These are phyloP conservation scores for Prillingera fragicola DNA, from an alignment of 1,284 basidiomycete species.

Conservation along the genomic window DNA sequence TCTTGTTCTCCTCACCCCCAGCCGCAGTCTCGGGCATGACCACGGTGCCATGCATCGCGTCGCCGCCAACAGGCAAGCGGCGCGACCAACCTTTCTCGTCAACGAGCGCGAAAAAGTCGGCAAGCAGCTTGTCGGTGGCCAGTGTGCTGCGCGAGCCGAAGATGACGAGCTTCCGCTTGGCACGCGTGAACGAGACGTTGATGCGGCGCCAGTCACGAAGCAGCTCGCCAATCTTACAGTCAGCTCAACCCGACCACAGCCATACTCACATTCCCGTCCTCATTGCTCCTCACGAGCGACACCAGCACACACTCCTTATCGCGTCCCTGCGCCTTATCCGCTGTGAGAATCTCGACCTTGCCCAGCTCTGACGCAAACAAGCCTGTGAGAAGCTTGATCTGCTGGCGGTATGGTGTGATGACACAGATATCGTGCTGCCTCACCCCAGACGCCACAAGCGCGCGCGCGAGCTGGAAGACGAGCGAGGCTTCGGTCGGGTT, in stretches of 20 bases:
- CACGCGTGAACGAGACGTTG: conserved; percentile 95
- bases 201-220: conserved; percentile 90
- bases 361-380: conserved; percentile 49
- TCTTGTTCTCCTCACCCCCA: not conserved
- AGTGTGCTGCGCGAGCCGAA: conserved; percentile 78
- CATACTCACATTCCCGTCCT: conserved; percentile 59
- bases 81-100: conserved; percentile 65
- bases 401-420: conserved; percentile 88
- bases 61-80: conserved; percentile 55
- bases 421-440: conserved; percentile 69
- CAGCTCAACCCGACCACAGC: not conserved
- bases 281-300: conserved; percentile 84
- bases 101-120: conserved; percentile 70
- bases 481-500: conserved; percentile 71
- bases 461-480: conserved; percentile 58
- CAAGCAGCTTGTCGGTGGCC: conserved; percentile 55
- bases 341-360: conserved; percentile 81
- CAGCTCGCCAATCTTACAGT: conserved; percentile 72
- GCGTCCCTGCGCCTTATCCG: conserved; percentile 89
- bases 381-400: conserved; percentile 75
- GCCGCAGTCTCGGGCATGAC: not conserved
- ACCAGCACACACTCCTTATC: conserved; percentile 95
- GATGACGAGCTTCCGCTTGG: conserved; percentile 81
- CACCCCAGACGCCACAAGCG: conserved; percentile 64
- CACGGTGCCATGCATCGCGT: conserved; percentile 47